Conservation (phyloP, 768 basidiomycete species). For the Suillus decipiens region DNA sequence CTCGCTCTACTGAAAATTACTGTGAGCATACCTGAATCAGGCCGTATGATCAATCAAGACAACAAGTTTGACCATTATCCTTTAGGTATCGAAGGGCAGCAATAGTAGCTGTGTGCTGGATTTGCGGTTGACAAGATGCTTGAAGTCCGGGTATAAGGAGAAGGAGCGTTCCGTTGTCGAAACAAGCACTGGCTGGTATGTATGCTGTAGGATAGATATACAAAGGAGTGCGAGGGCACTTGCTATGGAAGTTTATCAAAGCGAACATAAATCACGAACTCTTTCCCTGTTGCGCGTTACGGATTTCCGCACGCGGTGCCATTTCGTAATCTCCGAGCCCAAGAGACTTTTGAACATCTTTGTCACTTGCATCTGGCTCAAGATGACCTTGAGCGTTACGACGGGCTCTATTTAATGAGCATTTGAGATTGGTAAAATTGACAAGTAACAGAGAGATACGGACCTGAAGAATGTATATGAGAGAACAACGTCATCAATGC, state of each 20-base stretch:
- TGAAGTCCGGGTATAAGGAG: not conserved
- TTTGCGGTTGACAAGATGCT: not conserved
- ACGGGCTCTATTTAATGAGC: constrained; percentile 60
- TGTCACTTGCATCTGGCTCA: constrained; percentile 87
- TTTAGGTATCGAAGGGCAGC: not conserved
- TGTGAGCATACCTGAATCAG: not conserved
- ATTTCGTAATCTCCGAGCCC: constrained; percentile 71
- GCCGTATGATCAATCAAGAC: not conserved
- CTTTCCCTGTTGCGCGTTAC: constrained; percentile 18
- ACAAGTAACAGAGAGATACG: constrained; percentile 23
- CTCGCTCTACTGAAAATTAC: no score
- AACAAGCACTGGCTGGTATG: not conserved
- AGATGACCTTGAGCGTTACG: constrained; percentile 83
- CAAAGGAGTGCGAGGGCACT: not conserved
- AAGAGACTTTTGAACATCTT: constrained; percentile 75
- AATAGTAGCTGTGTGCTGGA: not conserved
- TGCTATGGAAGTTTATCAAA: not conserved
- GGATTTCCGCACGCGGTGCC: constrained; percentile 33
- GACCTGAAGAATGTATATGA: constrained; percentile 99
- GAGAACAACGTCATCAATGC: constrained; percentile 88
- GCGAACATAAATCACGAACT: not conserved
- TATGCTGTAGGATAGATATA: not conserved
- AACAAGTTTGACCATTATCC: not conserved
- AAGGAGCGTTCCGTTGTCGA: not conserved
- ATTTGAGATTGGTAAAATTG: not conserved